These are phyloP conservation scores for Bretziella fagacearum DNA, from an alignment of 2,329 filamentous ascomycete species.

Conservation along the genomic window DNA sequence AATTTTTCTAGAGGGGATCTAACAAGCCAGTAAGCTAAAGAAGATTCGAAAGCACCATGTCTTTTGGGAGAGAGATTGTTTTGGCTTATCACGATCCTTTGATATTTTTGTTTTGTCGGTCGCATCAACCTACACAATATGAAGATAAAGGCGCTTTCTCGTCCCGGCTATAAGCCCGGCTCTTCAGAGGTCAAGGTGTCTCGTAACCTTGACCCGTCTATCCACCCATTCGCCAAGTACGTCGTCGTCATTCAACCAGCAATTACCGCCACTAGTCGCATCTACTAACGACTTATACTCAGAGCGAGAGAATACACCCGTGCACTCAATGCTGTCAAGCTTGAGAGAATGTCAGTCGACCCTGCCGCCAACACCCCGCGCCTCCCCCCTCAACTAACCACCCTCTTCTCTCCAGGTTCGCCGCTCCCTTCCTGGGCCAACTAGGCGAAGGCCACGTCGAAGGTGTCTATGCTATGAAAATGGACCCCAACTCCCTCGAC, in stretches of 20 bases:
- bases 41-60: background rate
- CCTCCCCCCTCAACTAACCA: background rate
- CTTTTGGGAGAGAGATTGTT: background rate
- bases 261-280: background rate
- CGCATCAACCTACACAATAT: background rate
- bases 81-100: slow-evolving; percentile 3
- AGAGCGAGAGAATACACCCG: slow-evolving; percentile 56
- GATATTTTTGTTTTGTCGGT: background rate
- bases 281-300: slow-evolving; percentile 14
- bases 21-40: background rate
- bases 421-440: slow-evolving; percentile 57
- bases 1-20: slow-evolving; percentile 11
- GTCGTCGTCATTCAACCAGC: no score
- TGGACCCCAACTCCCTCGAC: slow-evolving; percentile 58
- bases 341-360: slow-evolving; percentile 67
- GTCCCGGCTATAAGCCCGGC: slow-evolving; percentile 49
- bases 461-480: slow-evolving; percentile 62
- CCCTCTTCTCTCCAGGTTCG: slow-evolving; percentile 20
- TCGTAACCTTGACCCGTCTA: slow-evolving; percentile 62
- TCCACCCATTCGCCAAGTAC: slow-evolving; percentile 57
- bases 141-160: slow-evolving; percentile 52
- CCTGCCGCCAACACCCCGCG: background rate
- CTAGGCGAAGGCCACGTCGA: slow-evolving; percentile 85
- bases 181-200: slow-evolving; percentile 49
- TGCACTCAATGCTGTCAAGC: slow-evolving; percentile 61